These are phyloP conservation scores for Pharnaceum exiguum DNA, from an alignment of 148 eudicot genomes.

Conservation along the genomic window DNA sequence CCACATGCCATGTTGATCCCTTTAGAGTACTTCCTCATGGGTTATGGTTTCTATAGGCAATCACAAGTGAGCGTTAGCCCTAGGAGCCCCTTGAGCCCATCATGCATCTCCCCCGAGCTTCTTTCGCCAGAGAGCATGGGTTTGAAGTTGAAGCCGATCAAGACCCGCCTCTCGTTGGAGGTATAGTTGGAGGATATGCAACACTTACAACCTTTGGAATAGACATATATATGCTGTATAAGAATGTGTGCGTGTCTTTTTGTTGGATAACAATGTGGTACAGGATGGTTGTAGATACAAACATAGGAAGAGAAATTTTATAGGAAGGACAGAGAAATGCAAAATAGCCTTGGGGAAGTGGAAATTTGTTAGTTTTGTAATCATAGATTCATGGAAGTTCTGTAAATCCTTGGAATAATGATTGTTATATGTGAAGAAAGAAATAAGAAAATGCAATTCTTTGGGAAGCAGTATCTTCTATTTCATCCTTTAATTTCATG, in stretches of 20 bases:
- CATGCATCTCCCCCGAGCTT: conserved; percentile 89
- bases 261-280: conserved; percentile 12
- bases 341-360: conserved; percentile 18
- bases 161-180: conserved; percentile 57
- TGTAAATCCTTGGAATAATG: conserved; percentile 39
- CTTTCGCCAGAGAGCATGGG: conserved; percentile 99
- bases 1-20: conserved; percentile 92
- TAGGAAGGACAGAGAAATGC: conserved; percentile 1
- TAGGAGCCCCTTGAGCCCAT: conserved; percentile 89
- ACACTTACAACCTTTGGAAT: conserved; percentile 6
- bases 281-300: conserved; percentile 37
- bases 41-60: conserved; percentile 69
- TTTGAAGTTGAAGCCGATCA: conserved; percentile 86
- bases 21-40: conserved; percentile 90
- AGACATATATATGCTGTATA: conserved; percentile 17
- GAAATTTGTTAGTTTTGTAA: conserved; percentile 29
- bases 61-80: conserved; percentile 74
- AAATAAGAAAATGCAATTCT: conserved; percentile 26
- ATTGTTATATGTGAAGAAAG: conserved; percentile 13
- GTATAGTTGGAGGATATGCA: conserved; percentile 20
- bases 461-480: neutral
- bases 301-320: conserved; percentile 10
- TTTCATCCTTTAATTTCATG: neutral
- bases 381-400: conserved; percentile 16
- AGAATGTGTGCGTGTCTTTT: conserved; percentile 5